Evolutionary conservation across 2,329 filamentous ascomycete genomes (phyloP).

Genomic region (Zasmidium angulare): DNA sequence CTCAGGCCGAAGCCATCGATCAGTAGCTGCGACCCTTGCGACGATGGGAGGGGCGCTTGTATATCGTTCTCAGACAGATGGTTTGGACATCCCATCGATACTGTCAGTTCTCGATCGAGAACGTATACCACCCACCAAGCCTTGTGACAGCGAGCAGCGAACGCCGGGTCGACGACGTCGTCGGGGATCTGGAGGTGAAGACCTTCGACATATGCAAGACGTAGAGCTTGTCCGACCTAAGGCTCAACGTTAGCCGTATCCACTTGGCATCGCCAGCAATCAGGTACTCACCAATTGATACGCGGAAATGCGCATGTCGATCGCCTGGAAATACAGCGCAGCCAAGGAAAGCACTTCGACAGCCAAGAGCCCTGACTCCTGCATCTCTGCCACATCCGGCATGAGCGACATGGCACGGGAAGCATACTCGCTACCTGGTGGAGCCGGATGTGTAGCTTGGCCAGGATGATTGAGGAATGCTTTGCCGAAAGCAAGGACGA

Average conservation of each 20-base stretch:
- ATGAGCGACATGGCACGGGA: conserved; percentile 2
- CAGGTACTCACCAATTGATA: conserved; percentile 5
- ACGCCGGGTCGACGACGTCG: not conserved
- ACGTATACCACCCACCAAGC: not conserved
- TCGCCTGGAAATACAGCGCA: conserved; percentile 17
- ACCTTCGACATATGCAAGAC: not conserved
- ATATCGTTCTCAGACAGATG: not conserved
- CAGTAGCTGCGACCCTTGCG: not conserved
- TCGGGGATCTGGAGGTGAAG: not conserved
- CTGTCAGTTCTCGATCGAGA: not conserved
- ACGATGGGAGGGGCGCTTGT: not conserved
- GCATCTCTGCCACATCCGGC: conserved; percentile 12
- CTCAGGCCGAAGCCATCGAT: not conserved
- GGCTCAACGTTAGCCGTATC: not conserved
- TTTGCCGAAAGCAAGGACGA: not conserved
- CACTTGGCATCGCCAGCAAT: not conserved
- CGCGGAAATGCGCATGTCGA: conserved; percentile 16
- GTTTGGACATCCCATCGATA: not conserved
- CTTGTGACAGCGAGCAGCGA: not conserved
- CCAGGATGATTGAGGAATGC: not conserved
- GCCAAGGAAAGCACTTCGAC: conserved; percentile 15
- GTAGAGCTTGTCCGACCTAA: not conserved
- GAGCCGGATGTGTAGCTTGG: not conserved
- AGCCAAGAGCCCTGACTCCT: conserved; percentile 11
- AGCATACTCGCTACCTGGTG: conserved; percentile 37